Evolutionary conservation across 169 alveolate species (phyloP), one percentile per base, ranked within the genome.

Genomic region (Eimeria zaria): DNA sequence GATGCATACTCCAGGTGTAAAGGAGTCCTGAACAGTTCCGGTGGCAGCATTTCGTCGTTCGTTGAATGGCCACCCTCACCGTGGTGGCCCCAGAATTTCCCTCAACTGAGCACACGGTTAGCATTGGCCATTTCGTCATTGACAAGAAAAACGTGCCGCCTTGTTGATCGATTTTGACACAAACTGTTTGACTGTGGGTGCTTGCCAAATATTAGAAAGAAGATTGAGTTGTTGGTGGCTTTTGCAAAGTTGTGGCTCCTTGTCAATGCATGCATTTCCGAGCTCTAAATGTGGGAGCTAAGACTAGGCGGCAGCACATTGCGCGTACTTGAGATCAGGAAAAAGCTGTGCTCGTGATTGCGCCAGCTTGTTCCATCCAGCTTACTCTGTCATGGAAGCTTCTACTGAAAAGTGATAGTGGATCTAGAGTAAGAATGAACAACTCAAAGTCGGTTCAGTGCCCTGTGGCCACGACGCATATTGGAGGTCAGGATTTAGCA

Each of bases 401-500:
- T 48, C 69, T 27, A 14, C 64, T 9, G n/a, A 22, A 46, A 11
- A 27, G 41, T 46, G 44, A 14, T 46, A 78, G 88, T 78, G 22
- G 22, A 46, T 27, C 46, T 16, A 33, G 30, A 60, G 58, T 33
- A 36, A 53, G 73, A 36, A 53, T 55, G 91, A 39, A 16, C 81
- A 48, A 36, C 9, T 14, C 73, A 74, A 39, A 48, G 18, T 20
- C 36, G 83, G 83, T 27, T 12, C 81, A 60, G 64, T 48, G 41
- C 30, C 71, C 93, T 8, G 48, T 62, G 78, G 30, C 14, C 14
- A 62, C 93, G 16, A 87, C 93, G 9, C 93, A 87, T 62, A 62
- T 44, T 87, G 93, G 93, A 20, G 93, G 93, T 24, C 93, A 87
- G 83, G 93, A 87, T 62, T n/a, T 48, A 39, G 51, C 93, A 60